A percentile compares a stretch with the other conserved stretches of the same genome.
phyloP scores from a whole-genome alignment of 768 basidiomycete species.

The Neoboletus magnificus region DNA sequence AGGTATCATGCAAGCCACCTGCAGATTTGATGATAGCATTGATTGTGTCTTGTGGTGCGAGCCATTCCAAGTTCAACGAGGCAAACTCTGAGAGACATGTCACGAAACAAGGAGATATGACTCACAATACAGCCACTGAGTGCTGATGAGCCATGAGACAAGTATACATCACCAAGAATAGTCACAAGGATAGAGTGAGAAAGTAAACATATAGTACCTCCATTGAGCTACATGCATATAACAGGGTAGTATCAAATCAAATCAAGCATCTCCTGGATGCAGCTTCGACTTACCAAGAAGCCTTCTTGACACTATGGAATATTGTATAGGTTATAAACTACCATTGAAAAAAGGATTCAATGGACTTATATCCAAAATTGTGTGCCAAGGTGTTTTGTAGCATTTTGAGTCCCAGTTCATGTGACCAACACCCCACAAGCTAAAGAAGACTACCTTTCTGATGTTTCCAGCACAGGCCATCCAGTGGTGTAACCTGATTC shows the following conservation, averaged over 20 bases:
- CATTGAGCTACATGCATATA: slow-evolving; percentile 55
- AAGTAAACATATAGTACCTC: slow-evolving; percentile 60
- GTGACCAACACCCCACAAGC: slow-evolving; percentile 46
- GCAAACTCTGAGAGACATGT: slow-evolving; percentile 61
- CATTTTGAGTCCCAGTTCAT: slow-evolving; percentile 65
- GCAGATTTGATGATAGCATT: slow-evolving; percentile 45
- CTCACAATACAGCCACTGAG: slow-evolving; percentile 59
- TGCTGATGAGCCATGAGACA: slow-evolving; percentile 43
- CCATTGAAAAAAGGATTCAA: background rate
- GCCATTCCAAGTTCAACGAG: slow-evolving; percentile 65
- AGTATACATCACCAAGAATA: background rate
- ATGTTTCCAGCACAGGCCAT: slow-evolving; percentile 59
- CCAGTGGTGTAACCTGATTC: slow-evolving; percentile 51
- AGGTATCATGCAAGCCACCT: slow-evolving; percentile 55
- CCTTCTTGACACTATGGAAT: slow-evolving; percentile 67
- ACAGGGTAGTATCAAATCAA: slow-evolving; percentile 1
- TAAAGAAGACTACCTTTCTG: slow-evolving; percentile 70
- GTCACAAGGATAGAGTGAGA: background rate
- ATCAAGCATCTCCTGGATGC: background rate
- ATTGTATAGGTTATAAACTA: background rate
- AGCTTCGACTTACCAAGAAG: slow-evolving; percentile 59
- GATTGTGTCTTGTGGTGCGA: slow-evolving; percentile 80
- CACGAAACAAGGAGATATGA: slow-evolving; percentile 51
- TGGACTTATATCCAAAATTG: slow-evolving; percentile 66
- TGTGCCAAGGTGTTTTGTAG: slow-evolving; percentile 83